Conservation (phyloP, 2,329 filamentous ascomycete genomes). For the Colletotrichum sp. region DNA sequence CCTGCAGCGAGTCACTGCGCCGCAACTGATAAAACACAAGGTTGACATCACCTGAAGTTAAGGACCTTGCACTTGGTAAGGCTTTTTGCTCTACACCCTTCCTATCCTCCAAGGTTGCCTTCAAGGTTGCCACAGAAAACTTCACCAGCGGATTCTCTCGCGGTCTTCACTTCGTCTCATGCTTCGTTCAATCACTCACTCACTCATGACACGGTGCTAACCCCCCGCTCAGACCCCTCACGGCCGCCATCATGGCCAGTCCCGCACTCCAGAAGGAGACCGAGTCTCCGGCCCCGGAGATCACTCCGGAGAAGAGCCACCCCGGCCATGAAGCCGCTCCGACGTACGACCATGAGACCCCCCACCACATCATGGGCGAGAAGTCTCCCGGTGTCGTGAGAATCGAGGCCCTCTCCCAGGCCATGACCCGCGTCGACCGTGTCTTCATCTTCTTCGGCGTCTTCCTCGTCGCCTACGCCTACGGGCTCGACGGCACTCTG, state of each 20-base stretch:
- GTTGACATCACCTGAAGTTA: not conserved
- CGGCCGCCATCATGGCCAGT: not conserved
- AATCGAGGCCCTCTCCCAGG: slow-evolving; percentile 60
- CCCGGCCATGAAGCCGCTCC: not conserved
- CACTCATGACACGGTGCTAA: not conserved
- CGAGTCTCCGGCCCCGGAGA: not conserved
- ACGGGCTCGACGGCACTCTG: slow-evolving; percentile 64
- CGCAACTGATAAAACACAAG: not conserved
- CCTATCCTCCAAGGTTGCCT: not conserved
- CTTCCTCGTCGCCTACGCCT: slow-evolving; percentile 69
- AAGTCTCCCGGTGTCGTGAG: slow-evolving; percentile 62
- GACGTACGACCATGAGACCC: not conserved
- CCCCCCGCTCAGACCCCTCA: not conserved
- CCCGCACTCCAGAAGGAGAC: not conserved
- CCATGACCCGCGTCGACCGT: slow-evolving; percentile 58
- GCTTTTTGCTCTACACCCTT: not conserved
- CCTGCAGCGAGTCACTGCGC: not conserved
- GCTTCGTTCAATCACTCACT: not conserved
- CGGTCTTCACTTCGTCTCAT: not conserved
- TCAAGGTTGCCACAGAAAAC: not conserved
- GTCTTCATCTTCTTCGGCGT: slow-evolving; percentile 64
- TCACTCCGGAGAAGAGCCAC: not conserved
- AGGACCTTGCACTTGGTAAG: too few species aligned
- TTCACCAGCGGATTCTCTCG: not conserved
- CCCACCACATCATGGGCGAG: slow-evolving; percentile 24